phyloP scores from a whole-genome alignment of 2,329 filamentous ascomycete species.

The Sordariomycetes sp. region DNA sequence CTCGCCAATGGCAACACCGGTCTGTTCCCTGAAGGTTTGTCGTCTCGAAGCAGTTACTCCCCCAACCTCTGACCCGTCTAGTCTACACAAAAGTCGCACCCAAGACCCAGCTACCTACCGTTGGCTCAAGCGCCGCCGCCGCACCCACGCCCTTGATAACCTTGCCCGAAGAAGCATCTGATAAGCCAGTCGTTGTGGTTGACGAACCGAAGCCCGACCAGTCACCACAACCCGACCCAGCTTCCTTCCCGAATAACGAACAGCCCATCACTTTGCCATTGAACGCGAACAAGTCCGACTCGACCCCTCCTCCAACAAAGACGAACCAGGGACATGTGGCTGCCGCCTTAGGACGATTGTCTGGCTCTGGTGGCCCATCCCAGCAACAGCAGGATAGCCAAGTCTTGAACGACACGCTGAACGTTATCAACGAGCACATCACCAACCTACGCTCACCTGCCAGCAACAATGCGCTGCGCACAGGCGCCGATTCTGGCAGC shows the following conservation, averaged over 20 bases:
- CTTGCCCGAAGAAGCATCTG: constrained; percentile 2
- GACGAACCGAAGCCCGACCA: neutral
- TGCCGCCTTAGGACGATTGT: constrained; percentile 11
- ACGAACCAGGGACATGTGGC: constrained; percentile 6
- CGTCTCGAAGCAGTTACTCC: neutral
- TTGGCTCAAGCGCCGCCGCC: constrained; percentile 9
- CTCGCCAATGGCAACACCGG: constrained; percentile 64
- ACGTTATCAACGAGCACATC: constrained; percentile 95
- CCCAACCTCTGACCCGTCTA: too few relatives aligned
- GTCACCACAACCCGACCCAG: constrained; percentile 16
- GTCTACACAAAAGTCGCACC: too few relatives aligned
- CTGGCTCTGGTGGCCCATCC: neutral
- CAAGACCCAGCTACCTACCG: constrained; percentile 21
- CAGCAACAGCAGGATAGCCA: constrained; percentile 46
- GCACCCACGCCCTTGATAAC: constrained; percentile 2
- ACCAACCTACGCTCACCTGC: constrained; percentile 63
- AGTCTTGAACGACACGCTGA: constrained; percentile 88
- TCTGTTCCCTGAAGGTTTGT: constrained; percentile 73
- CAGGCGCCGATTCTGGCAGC: constrained; percentile 70
- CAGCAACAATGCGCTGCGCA: constrained; percentile 40
- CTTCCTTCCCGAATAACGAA: constrained; percentile 10
- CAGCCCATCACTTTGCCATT: constrained; percentile 33
- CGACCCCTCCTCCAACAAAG: constrained; percentile 9
- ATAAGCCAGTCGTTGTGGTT: constrained; percentile 1
- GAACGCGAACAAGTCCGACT: constrained; percentile 28